Evolutionary conservation across 352 stramenopile species (phyloP).

Genomic region (Pythium aquatile): DNA sequence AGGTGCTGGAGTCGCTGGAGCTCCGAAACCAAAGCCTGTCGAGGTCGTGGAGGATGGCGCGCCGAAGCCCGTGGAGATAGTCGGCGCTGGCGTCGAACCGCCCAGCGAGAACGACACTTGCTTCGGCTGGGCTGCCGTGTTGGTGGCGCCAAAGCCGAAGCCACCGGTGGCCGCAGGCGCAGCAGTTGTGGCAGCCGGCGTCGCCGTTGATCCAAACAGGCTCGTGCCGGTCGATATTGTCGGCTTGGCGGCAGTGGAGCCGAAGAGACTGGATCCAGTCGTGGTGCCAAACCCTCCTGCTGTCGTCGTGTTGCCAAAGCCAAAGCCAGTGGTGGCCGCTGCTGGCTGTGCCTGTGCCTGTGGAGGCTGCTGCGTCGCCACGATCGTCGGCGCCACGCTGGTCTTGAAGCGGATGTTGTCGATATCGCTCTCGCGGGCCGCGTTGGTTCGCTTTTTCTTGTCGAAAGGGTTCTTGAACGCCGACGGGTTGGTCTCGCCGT

Average conservation of each 20-base stretch:
- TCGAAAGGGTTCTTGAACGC: constrained; percentile 75
- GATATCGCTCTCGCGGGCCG: constrained; percentile 44
- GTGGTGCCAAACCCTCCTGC: constrained; percentile 22
- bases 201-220: constrained; percentile 18
- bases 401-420: constrained; percentile 81
- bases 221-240: constrained; percentile 22
- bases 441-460: constrained; percentile 72
- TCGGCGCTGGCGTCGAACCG: constrained; percentile 13
- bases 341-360: constrained; percentile 24
- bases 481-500: constrained; percentile 56
- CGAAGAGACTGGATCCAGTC: constrained; percentile 18
- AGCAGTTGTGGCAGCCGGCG: constrained; percentile 13
- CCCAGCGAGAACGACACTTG: constrained; percentile 57
- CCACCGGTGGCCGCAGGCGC: constrained; percentile 22
- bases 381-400: constrained; percentile 67
- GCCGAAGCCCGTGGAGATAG: constrained; percentile 14
- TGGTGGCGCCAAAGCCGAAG: constrained; percentile 39
- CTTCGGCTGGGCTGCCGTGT: constrained; percentile 38
- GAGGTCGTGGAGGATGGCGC: constrained; percentile 10
- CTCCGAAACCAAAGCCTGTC: constrained; percentile 23
- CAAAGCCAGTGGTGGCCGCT: constrained; percentile 32
- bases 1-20: constrained; percentile 30
- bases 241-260: constrained; percentile 9
- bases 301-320: constrained; percentile 36
- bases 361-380: constrained; percentile 26